A percentile compares a stretch with the other conserved stretches of the same genome.
These are phyloP conservation scores for Pelargonium nanum DNA, from an alignment of 345 rosid species.

Conservation along the genomic window DNA sequence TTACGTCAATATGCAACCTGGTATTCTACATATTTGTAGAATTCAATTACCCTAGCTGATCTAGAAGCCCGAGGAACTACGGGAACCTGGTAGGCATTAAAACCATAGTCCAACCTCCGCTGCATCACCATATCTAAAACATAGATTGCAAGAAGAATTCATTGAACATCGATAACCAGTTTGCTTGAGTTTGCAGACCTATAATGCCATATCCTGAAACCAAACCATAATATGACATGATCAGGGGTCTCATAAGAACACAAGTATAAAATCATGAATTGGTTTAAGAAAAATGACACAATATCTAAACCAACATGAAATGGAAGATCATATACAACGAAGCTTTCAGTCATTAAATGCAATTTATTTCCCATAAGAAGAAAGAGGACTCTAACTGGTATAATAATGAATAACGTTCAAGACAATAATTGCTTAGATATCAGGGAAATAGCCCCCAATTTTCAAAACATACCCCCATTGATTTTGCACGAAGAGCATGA, in stretches of 20 bases:
- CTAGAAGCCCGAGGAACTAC: constrained; percentile 36
- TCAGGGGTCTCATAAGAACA: no score
- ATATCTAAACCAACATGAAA: no score
- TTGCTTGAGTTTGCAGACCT: not conserved
- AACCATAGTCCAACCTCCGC: constrained; percentile 3
- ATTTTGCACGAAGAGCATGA: not conserved
- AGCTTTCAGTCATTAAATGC: no score
- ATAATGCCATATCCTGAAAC: not conserved
- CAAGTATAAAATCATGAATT: no score
- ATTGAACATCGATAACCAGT: not conserved
- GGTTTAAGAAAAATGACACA: not conserved
- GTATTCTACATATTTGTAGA: not conserved
- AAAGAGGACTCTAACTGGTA: no score
- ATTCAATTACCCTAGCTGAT: constrained; percentile 52
- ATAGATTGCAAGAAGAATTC: constrained; percentile 1
- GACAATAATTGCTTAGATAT: no score
- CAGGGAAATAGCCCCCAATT: no score
- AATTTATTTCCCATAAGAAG: no score
- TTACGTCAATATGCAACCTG: not conserved
- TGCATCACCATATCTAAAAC: constrained; percentile 12
- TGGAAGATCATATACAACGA: not conserved
- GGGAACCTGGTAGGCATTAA: constrained; percentile 7
- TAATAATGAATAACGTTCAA: no score
- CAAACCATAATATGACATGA: not conserved
- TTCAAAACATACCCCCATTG: not conserved